phyloP scores from a whole-genome alignment of 768 basidiomycete species.

The Lentinula guzmanii region DNA sequence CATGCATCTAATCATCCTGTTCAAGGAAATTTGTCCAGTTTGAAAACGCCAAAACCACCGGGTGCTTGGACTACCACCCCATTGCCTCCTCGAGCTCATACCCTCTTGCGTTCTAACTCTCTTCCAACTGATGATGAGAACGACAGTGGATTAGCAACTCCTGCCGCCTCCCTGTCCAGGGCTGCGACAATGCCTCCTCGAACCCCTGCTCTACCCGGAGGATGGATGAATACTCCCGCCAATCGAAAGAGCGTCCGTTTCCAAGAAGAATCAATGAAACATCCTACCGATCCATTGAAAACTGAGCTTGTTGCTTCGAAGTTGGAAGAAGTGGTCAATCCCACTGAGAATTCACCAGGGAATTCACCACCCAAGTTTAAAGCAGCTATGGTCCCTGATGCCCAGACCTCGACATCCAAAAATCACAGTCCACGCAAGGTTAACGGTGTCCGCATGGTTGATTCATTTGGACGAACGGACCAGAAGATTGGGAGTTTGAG shows the following conservation, averaged over 20 bases:
- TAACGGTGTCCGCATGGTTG: slow-evolving; percentile 56
- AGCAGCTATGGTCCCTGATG: not conserved
- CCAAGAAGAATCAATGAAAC: slow-evolving; percentile 3
- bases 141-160: slow-evolving; percentile 38
- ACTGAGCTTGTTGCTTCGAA: not conserved
- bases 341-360: not conserved
- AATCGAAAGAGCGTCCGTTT: slow-evolving; percentile 66
- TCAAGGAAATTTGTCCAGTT: slow-evolving; percentile 18
- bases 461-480: slow-evolving; percentile 53
- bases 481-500: slow-evolving; percentile 17
- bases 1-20: slow-evolving; percentile 23
- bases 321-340: not conserved
- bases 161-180: slow-evolving; percentile 44
- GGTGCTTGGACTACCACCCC: slow-evolving; percentile 32
- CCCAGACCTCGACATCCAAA: slow-evolving; percentile 5
- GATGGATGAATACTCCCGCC: slow-evolving; percentile 56
- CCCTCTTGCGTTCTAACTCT: slow-evolving; percentile 11
- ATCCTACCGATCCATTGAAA: slow-evolving; percentile 1
- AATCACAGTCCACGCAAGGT: slow-evolving; percentile 36
- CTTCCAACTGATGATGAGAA: slow-evolving; percentile 17
- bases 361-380: not conserved
- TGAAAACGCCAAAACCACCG: slow-evolving; percentile 39
- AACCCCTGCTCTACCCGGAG: slow-evolving; percentile 68
- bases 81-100: slow-evolving; percentile 6
- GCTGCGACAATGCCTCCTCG: slow-evolving; percentile 38